Evolutionary conservation across 2,329 filamentous ascomycete genomes (phyloP).

Genomic region (Trichophyton simii): DNA sequence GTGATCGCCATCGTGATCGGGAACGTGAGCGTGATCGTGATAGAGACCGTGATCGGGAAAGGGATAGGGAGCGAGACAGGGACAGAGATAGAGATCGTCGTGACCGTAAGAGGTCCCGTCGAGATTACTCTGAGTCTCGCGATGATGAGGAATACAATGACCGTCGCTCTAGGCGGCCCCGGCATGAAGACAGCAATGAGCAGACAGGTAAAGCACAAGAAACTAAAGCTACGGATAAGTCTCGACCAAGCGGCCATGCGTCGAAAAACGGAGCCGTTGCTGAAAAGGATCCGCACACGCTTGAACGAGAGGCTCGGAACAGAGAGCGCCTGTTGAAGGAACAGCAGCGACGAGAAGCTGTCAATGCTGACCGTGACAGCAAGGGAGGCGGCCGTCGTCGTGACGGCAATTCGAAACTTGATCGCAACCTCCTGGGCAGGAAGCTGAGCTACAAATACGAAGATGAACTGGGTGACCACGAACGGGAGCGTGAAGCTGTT

Average conservation of each 20-base stretch:
- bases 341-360: constrained; percentile 50
- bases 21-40: constrained; percentile 33
- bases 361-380: constrained; percentile 22
- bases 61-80: constrained; percentile 20
- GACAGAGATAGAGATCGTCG: constrained; percentile 13
- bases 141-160: constrained; percentile 22
- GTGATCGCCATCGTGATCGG: constrained; percentile 18
- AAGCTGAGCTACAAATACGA: constrained; percentile 39
- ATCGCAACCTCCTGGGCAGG: constrained; percentile 22
- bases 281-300: constrained; percentile 56
- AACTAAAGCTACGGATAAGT: background rate
- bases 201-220: constrained; percentile 1
- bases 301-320: constrained; percentile 58
- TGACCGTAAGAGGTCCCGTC: constrained; percentile 29
- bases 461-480: constrained; percentile 32
- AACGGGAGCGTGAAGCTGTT: constrained; percentile 29
- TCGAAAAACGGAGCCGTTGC: constrained; percentile 15
- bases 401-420: constrained; percentile 20
- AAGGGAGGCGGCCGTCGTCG: constrained; percentile 23
- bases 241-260: background rate
- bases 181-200: constrained; percentile 5
- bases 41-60: constrained; percentile 38
- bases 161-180: constrained; percentile 27
- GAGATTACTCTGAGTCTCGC: constrained; percentile 28
- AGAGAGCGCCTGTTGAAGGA: constrained; percentile 53